Evolutionary conservation across 768 basidiomycete genomes (phyloP).

Genomic region (Tubosaeta sp.): DNA sequence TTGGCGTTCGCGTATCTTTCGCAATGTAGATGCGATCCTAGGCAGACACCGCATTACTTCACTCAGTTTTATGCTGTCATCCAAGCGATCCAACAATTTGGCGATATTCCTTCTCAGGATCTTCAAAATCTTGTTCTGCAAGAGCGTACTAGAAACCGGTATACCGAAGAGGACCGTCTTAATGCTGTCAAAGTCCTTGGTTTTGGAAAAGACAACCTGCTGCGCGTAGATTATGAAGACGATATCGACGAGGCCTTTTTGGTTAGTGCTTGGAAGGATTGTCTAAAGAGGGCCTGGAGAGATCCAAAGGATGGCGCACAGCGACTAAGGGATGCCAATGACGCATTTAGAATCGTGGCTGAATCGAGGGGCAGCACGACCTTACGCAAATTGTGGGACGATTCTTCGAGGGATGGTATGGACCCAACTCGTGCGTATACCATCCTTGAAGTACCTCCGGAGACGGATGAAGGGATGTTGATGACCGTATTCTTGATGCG

Average conservation of each 20-base stretch:
- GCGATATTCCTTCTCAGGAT: slow-evolving; percentile 40
- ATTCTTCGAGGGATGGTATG: slow-evolving; percentile 54
- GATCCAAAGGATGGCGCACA: slow-evolving; percentile 40
- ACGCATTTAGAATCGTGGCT: slow-evolving; percentile 66
- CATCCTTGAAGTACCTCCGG: slow-evolving; percentile 62
- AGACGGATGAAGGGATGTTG: slow-evolving; percentile 76
- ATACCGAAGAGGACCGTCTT: slow-evolving; percentile 51
- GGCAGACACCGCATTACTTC: slow-evolving; percentile 59
- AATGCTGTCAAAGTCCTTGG: slow-evolving; percentile 52
- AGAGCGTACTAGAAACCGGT: slow-evolving; percentile 63
- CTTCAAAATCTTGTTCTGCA: slow-evolving; percentile 56
- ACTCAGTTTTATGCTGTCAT: slow-evolving; percentile 51
- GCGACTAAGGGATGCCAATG: slow-evolving; percentile 52
- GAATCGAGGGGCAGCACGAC: slow-evolving; percentile 52
- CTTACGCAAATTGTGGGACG: slow-evolving; percentile 49
- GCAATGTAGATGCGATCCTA: slow-evolving; percentile 78
- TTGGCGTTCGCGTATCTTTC: slow-evolving; percentile 76
- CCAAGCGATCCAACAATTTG: slow-evolving; percentile 44
- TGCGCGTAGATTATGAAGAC: slow-evolving; percentile 66
- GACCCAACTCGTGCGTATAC: slow-evolving; percentile 68
- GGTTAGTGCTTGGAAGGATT: slow-evolving; percentile 61
- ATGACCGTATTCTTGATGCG: slow-evolving; percentile 68
- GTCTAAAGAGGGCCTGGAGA: slow-evolving; percentile 55
- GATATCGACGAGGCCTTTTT: slow-evolving; percentile 70
- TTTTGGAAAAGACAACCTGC: slow-evolving; percentile 55